Conservation (phyloP, 257 asterid species). For the Asclepias syriaca region DNA sequence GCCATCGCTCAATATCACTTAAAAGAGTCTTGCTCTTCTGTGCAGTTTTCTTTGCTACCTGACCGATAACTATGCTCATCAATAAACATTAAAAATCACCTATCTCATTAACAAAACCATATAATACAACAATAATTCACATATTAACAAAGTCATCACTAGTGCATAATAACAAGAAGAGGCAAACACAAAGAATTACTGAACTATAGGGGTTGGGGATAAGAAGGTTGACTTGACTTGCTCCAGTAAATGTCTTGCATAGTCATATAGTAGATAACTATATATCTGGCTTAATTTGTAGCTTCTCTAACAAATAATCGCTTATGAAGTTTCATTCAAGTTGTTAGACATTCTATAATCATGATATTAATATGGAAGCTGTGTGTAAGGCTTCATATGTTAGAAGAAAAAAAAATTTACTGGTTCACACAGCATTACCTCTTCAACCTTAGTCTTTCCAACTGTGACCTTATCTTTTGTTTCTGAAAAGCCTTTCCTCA, state of each 20-base stretch:
- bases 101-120: no score
- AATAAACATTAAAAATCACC: slow-evolving; percentile 6
- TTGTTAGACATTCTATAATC: not conserved
- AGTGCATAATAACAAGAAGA: not conserved
- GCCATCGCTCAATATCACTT: slow-evolving; percentile 93
- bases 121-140: no score
- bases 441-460: slow-evolving; percentile 85
- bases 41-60: slow-evolving; percentile 93
- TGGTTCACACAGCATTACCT: slow-evolving; percentile 39
- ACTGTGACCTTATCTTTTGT: slow-evolving; percentile 84
- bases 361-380: not conserved
- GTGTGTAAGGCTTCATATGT: not conserved
- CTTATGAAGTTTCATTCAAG: not conserved
- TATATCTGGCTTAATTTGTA: not conserved
- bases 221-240: not conserved
- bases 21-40: slow-evolving; percentile 83
- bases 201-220: not conserved
- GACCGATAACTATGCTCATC: slow-evolving; percentile 16
- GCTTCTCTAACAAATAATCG: not conserved
- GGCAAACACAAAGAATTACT: not conserved
- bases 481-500: slow-evolving; percentile 81
- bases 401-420: not conserved
- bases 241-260: not conserved
- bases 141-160: no score
- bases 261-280: not conserved